Evolutionary conservation across 2,329 filamentous ascomycete species (phyloP).

Genomic region (Talaromyces sp.): DNA sequence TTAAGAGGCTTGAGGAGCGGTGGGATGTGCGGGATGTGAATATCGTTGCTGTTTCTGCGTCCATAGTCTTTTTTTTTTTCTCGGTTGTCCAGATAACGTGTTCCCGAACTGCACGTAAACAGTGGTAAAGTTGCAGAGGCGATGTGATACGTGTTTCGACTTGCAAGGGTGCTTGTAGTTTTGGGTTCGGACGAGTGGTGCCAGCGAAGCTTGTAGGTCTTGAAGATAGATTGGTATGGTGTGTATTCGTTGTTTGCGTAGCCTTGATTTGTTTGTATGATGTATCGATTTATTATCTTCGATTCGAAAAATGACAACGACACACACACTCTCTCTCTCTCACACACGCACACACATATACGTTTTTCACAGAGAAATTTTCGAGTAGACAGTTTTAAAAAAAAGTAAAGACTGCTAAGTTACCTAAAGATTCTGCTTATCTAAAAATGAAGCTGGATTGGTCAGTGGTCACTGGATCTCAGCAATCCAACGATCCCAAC

Average conservation of each 20-base stretch:
- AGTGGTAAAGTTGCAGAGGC: neutral
- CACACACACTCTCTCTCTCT: no score
- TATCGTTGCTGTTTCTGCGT: constrained; percentile 21
- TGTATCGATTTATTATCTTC: neutral
- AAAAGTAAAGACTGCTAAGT: neutral
- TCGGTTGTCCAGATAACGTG: neutral
- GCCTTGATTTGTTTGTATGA: neutral
- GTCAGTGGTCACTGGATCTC: constrained; percentile 7
- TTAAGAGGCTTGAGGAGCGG: constrained; percentile 20
- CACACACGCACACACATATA: neutral
- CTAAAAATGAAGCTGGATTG: constrained; percentile 1
- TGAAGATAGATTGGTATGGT: neutral
- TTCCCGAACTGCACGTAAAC: no score
- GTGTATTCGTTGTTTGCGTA: neutral
- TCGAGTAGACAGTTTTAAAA: no score
- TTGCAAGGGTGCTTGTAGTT: constrained; percentile 9
- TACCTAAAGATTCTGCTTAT: no score
- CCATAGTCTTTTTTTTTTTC: constrained; percentile 19
- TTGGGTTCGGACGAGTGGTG: constrained; percentile 12
- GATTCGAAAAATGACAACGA: neutral
- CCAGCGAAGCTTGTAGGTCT: constrained; percentile 17
- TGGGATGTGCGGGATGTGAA: constrained; percentile 18
- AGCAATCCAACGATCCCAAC: neutral
- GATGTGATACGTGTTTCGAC: constrained; percentile 10
- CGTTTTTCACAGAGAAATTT: neutral